Evolutionary conservation across 2,329 filamentous ascomycete species (phyloP).

Genomic region (Aphanoascus verrucosus): DNA sequence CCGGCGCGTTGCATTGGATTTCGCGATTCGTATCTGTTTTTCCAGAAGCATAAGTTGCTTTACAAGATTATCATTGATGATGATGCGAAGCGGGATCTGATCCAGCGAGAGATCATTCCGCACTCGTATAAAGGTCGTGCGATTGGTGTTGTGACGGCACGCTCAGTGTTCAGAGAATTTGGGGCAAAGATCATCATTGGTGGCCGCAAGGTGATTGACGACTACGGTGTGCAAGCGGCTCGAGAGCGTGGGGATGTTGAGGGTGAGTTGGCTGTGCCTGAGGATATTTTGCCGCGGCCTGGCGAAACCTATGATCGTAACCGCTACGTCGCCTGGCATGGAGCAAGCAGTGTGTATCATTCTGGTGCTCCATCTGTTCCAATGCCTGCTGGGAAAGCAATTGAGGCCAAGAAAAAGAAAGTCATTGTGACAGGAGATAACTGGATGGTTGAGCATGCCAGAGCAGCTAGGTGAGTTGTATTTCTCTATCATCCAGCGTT

Average conservation of each 20-base stretch:
- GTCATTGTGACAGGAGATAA: conserved; percentile 86
- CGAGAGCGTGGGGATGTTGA: conserved; percentile 69
- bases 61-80: conserved; percentile 98
- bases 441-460: conserved; percentile 92
- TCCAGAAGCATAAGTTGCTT: conserved; percentile 91
- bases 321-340: conserved; percentile 97
- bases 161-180: conserved; percentile 94
- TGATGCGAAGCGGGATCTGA: conserved; percentile 93
- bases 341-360: conserved; percentile 91
- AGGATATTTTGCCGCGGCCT: conserved; percentile 63
- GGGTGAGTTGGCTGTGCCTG: conserved; percentile 82
- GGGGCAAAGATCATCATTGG: conserved; percentile 89
- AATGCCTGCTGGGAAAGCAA: conserved; percentile 58
- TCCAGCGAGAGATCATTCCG: conserved; percentile 87
- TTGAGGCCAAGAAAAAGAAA: conserved; percentile 70
- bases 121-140: conserved; percentile 97
- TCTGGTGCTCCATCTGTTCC: conserved; percentile 68
- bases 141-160: conserved; percentile 91
- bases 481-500: neutral
- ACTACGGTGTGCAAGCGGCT: conserved; percentile 72
- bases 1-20: conserved; percentile 94
- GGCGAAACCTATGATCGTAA: conserved; percentile 96
- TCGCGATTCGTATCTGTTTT: conserved; percentile 95
- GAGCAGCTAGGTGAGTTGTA: conserved; percentile 65
- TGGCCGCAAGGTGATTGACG: conserved; percentile 73